Base-by-base conservation (phyloP, 768 basidiomycete genomes). In the Neoboletus subvelutipes region DNA sequence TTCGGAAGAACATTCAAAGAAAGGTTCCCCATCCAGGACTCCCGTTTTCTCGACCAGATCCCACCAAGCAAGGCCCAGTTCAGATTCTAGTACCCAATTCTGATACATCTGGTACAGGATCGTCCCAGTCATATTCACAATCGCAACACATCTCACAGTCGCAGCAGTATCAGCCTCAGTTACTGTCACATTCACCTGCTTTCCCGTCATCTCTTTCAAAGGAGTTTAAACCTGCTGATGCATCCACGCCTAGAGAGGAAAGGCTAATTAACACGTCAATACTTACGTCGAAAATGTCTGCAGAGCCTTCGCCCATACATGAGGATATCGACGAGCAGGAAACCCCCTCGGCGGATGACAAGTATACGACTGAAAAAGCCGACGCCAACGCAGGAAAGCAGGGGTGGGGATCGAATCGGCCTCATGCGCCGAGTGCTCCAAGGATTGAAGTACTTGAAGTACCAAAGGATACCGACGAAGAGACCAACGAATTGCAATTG, bases 41-140 rank as follows among this genome's bases (percentile, higher is more conserved):
- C 24, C 67, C 69, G 5, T 73, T 69, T 56, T 72, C 77, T 24
- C 64, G 63, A 47, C 66, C 74, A 37, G 65, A 67, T 56, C 50
- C 49, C 57, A 59, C 62, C 42, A 67, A 67, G 36, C 60, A 68
- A 51, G 78, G 75, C 24, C 71, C 77, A 6, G 74, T 67, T 31
- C 75, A 72, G 18, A 74, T 85, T n/a, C 66, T 85, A 24, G 83
- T 76, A 9, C 82, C 83, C 4, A 80, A 83, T 62, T 83, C 83
- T 11, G 83, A 86, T 60, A 75, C 77, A 1, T 84, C 81, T 1
- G 72, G 65, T 34, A 67, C 69, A 11, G 70, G 69, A 33, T 75
- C 74, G 3, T 76, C 76, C 51, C 68, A 64, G 20, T 36, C 63
- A 61, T 65, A 69, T 34, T 66, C 68, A 13, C 73, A 75, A 40